Conservation (phyloP, 2,329 filamentous ascomycete species). For the Aureobasidium sp. region DNA sequence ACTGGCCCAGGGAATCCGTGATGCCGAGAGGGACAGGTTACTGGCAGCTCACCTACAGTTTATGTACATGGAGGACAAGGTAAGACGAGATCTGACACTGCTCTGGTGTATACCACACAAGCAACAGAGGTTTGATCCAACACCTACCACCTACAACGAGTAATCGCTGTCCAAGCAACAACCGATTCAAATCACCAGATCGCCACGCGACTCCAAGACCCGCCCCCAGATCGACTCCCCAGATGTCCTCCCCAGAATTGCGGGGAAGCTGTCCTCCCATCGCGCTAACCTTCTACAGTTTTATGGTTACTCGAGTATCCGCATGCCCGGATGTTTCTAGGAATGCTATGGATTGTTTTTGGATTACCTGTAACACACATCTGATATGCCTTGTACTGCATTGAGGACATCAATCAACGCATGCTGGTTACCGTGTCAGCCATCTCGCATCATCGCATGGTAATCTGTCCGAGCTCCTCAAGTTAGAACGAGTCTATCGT, state of each 20-base stretch:
- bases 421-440: not conserved
- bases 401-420: not conserved
- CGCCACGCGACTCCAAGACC: not conserved
- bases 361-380: not conserved
- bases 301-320: not conserved
- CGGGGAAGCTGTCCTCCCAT: not conserved
- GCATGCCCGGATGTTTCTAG: conserved; percentile 1
- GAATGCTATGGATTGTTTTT: not conserved
- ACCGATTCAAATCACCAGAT: not conserved
- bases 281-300: not conserved
- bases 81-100: not conserved
- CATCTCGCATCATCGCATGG: not conserved
- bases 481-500: not conserved
- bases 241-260: not conserved
- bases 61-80: not conserved
- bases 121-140: not conserved
- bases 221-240: not conserved
- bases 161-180: not conserved
- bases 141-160: not conserved
- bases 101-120: not conserved
- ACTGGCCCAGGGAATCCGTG: not conserved
- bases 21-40: not conserved
- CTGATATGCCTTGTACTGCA: not conserved
- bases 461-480: not conserved
- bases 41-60: not conserved